Evolutionary conservation across 768 basidiomycete species (phyloP), one percentile per base, ranked within the genome.

Genomic region (Chalciporus pseudorubinellus): DNA sequence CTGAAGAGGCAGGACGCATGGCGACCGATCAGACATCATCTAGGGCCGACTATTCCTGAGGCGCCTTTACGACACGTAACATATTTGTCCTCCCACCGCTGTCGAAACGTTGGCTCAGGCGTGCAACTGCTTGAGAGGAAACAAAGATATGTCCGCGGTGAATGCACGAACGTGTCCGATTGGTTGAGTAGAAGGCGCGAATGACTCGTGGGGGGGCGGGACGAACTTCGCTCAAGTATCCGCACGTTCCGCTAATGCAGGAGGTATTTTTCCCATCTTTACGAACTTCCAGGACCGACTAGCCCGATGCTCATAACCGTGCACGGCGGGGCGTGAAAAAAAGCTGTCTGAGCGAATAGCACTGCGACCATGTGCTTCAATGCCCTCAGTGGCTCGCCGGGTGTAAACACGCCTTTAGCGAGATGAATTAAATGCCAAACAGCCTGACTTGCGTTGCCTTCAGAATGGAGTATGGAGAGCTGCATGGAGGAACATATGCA

Each of bases 71-170:
- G 44, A 40, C 39, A 0, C 24, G 29, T 19, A 33, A 16, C n/a
- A 41, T 20, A 42, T 43, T 39, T 51, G 45, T 42, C 19, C 50
- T 51, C 40, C 56, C 58, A 51, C 46, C 14, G 4, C 24, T 26
- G 7, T 16, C 24, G 18, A 16, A 14, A 19, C 21, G 28, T 40
- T 45, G 19, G 33, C 20, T 13, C 33, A 5, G 44, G 34, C 33
- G 34, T 28, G 57, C 16, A 14, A 33, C n/a, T 29, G 22, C 33
- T 43, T 26, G 49, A 14, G 10, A 41, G 11, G 26, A 31, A 18
- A 28, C 33, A 21, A 21, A 39, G 33, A 49, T 44, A 58, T 40
- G 46, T 65, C 52, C 56, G 59, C 57, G 62, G 62, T 18, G 24
- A 10, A 29, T 34, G 24, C 39, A 52, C 43, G 24, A 33, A 52